phyloP scores from a whole-genome alignment of 2,329 filamentous ascomycete species.

The Cyphellophora europaea region DNA sequence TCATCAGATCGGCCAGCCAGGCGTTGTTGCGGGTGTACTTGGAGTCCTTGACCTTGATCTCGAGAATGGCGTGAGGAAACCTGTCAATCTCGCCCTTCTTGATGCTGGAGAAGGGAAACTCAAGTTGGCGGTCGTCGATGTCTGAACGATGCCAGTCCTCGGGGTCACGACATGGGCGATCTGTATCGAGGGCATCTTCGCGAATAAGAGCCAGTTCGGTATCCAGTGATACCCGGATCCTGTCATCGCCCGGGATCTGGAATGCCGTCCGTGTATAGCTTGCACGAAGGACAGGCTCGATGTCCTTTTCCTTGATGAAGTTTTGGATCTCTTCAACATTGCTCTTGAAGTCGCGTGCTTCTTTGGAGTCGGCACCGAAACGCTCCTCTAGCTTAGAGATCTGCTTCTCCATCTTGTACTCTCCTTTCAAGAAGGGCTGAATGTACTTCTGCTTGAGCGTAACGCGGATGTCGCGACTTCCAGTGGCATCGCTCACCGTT shows the following conservation, averaged over 20 bases:
- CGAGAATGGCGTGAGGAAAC: constrained; percentile 83
- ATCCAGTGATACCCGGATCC: constrained; percentile 85
- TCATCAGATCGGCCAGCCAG: constrained; percentile 89
- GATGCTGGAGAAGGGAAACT: constrained; percentile 78
- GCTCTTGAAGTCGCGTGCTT: constrained; percentile 59
- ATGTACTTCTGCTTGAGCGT: constrained; percentile 91
- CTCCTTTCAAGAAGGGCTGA: constrained; percentile 71
- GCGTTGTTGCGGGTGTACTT: constrained; percentile 57
- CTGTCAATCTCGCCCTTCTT: constrained; percentile 84
- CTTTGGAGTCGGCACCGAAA: constrained; percentile 56
- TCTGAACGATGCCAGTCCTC: constrained; percentile 85
- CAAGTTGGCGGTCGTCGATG: constrained; percentile 73
- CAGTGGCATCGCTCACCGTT: constrained; percentile 64
- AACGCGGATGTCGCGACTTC: constrained; percentile 70
- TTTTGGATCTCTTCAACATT: constrained; percentile 69
- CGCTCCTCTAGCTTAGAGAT: constrained; percentile 74
- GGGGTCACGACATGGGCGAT: constrained; percentile 81
- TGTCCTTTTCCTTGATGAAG: constrained; percentile 65
- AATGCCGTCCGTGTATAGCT: constrained; percentile 94
- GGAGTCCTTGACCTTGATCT: constrained; percentile 77
- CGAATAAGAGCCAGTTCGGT: constrained; percentile 82
- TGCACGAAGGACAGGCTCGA: constrained; percentile 79
- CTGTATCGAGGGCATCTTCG: constrained; percentile 63
- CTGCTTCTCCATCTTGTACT: constrained; percentile 88
- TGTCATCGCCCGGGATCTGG: constrained; percentile 87